Evolutionary conservation across 78 protist species (phyloP).

Genomic region (Emiliania huxleyi): DNA sequence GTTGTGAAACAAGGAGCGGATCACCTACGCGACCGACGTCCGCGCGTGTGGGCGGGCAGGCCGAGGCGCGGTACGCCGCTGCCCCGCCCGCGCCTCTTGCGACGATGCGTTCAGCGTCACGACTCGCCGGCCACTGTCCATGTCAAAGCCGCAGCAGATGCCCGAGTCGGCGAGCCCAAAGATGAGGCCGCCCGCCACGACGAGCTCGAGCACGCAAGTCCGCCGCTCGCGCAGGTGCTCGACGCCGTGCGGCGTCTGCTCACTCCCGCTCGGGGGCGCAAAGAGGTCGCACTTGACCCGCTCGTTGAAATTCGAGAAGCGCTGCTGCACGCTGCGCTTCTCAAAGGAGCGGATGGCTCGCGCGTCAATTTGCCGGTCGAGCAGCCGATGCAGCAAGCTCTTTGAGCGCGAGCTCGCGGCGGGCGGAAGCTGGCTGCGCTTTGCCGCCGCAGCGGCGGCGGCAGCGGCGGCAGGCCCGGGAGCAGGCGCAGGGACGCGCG

Average conservation of each 20-base stretch:
- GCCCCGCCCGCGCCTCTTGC: no score
- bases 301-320: not conserved
- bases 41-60: not conserved
- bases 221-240: not conserved
- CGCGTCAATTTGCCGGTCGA: not conserved
- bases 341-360: not conserved
- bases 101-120: not conserved
- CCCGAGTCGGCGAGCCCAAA: not conserved
- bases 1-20: constrained; percentile 13
- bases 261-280: not conserved
- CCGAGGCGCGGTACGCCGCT: no score
- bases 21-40: not conserved
- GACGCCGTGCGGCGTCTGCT: not conserved
- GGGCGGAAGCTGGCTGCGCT: no score
- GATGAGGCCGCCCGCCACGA: not conserved
- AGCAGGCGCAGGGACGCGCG: no score
- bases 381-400: not conserved
- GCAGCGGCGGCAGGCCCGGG: no score
- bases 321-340: not conserved
- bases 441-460: no score
- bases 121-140: not conserved
- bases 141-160: not conserved
- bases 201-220: not conserved
- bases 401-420: no score
- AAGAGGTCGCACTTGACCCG: not conserved